These are phyloP conservation scores for Nepenthes mirabilis DNA, from an alignment of 148 eudicot species.

Conservation along the genomic window DNA sequence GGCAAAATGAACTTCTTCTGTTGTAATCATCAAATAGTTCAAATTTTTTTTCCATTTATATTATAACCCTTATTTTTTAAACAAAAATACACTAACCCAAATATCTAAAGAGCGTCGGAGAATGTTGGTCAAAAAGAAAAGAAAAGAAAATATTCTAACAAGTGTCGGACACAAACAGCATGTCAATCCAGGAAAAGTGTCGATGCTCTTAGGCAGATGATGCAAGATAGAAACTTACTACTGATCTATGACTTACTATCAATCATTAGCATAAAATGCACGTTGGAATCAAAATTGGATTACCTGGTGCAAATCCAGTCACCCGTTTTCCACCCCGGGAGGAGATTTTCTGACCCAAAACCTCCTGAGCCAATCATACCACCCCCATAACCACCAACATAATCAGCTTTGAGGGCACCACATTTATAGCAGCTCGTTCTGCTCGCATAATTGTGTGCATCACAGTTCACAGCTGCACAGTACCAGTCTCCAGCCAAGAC, in stretches of 20 bases:
- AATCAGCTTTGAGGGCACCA: conserved; percentile 26
- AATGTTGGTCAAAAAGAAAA: too few relatives aligned
- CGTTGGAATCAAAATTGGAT: not conserved
- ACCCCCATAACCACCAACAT: conserved; percentile 24
- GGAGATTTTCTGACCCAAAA: conserved; percentile 17
- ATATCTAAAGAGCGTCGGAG: too few relatives aligned
- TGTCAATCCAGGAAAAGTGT: not conserved
- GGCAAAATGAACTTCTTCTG: too few relatives aligned
- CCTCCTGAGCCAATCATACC: conserved; percentile 21
- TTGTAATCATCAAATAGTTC: too few relatives aligned
- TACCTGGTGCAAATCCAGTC: conserved; percentile 77
- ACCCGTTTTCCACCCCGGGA: conserved; percentile 88
- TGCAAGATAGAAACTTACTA: not conserved
- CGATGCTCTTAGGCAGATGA: not conserved
- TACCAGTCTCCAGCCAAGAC: conserved; percentile 85
- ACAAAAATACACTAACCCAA: too few relatives aligned
- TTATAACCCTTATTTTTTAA: too few relatives aligned
- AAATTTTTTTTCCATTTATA: too few relatives aligned
- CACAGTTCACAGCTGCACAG: conserved; percentile 49
- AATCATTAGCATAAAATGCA: not conserved
- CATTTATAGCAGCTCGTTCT: conserved; percentile 53
- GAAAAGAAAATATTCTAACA: too few relatives aligned
- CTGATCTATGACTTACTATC: not conserved
- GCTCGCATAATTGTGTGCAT: conserved; percentile 85
- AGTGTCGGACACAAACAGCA: too few relatives aligned